Percentiles rank a stretch among this genome's conserved stretches.
Conservation (phyloP, 345 rosid genomes). For the Noccaea bulbosa region DNA sequence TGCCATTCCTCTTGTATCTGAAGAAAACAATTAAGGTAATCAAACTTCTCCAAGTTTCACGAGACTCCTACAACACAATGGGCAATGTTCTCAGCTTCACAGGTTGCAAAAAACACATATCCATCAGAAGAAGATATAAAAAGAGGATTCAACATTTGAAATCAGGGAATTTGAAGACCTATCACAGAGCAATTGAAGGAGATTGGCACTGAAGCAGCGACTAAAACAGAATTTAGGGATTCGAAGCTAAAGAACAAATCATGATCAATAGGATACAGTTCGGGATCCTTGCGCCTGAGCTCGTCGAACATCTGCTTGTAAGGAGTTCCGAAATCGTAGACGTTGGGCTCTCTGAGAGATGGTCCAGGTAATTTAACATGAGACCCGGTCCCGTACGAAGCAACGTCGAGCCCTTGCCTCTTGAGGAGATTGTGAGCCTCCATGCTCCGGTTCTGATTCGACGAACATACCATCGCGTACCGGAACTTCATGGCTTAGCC, state of each 20-base stretch:
- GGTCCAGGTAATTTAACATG: constrained; percentile 95
- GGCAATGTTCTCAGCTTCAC: background rate
- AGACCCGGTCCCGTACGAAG: constrained; percentile 92
- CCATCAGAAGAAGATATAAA: background rate
- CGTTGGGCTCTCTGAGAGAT: constrained; percentile 83
- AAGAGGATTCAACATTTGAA: background rate
- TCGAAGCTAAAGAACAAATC: constrained; percentile 15
- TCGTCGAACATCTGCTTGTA: constrained; percentile 96
- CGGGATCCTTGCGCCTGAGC: constrained; percentile 94
- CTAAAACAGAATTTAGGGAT: background rate
- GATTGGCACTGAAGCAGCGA: constrained; percentile 2
- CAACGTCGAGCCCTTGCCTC: constrained; percentile 90
- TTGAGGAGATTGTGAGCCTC: constrained; percentile 86
- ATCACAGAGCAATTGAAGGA: background rate
- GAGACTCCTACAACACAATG: background rate
- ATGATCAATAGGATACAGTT: constrained; percentile 64
- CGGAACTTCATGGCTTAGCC: constrained; percentile 61
- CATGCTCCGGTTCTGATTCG: constrained; percentile 90
- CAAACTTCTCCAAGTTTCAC: constrained; percentile 8
- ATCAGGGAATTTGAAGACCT: background rate
- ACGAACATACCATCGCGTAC: constrained; percentile 92
- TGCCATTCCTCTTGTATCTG: constrained; percentile 95
- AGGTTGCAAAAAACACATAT: background rate
- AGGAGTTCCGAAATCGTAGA: constrained; percentile 95
- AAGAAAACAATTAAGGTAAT: constrained; percentile 29